Evolutionary conservation across 2,329 filamentous ascomycete species (phyloP).

Genomic region (Aspergillus fumigatiaffinis): DNA sequence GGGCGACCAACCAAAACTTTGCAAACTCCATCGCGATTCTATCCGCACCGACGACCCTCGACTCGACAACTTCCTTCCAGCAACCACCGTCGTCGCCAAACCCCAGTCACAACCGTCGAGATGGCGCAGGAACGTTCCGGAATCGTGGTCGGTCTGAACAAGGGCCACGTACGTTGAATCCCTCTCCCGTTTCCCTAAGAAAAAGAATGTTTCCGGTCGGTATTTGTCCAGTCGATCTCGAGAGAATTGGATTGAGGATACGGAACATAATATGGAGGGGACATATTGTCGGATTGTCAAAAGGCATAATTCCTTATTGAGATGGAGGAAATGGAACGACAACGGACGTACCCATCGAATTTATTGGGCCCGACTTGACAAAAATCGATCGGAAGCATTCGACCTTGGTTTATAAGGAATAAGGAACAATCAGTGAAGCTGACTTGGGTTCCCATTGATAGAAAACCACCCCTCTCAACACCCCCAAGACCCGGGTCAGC

Average conservation of each 20-base stretch:
- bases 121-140: conserved; percentile 51
- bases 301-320: not conserved
- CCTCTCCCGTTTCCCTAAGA: conserved; percentile 10
- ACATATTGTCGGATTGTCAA: not conserved
- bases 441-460: conserved; percentile 47
- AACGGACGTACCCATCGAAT: not conserved
- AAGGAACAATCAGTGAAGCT: conserved; percentile 23
- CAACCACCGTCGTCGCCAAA: conserved; percentile 34
- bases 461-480: conserved; percentile 75
- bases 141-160: conserved; percentile 60
- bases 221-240: not conserved
- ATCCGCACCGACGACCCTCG: conserved; percentile 22
- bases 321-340: not conserved
- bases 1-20: conserved; percentile 31
- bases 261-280: not conserved
- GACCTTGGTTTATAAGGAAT: not conserved
- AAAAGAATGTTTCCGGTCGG: not conserved
- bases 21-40: conserved; percentile 19
- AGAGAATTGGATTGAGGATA: conserved; percentile 1
- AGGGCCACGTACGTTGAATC: conserved; percentile 59
- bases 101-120: conserved; percentile 37
- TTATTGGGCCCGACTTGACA: conserved; percentile 1
- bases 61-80: conserved; percentile 28
- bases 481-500: conserved; percentile 72
- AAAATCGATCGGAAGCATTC: not conserved